Evolutionary conservation across 139 green algal genomes (phyloP), one percentile per base, ranked within the genome.

Genomic region (Pleodorina starrii): DNA sequence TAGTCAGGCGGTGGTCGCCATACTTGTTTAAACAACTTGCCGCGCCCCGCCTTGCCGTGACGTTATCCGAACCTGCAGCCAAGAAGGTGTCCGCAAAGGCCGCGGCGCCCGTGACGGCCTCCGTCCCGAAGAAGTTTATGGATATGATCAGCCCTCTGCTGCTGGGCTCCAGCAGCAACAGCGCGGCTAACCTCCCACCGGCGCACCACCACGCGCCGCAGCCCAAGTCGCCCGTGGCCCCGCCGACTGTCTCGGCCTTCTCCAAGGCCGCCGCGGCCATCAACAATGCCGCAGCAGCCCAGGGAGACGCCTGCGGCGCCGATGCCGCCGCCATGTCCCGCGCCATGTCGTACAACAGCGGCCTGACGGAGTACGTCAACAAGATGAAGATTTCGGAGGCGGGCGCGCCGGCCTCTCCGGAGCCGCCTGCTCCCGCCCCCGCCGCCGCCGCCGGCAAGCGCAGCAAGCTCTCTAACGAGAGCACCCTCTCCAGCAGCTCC

Each of bases 121-220:
- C 78, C 2, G 60, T 90, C 23, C 73, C 83, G 9, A 86, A 88
- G 51, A 92, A 92, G 75, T 86, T 92, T 17, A 82, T 85, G 75
- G 84, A 92, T 60, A 89, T 92, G 83, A 80, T 92, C 74, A 89
- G 76, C 40, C 89, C 89, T 2, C 89, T 92, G 36, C 83, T 92
- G 7, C 72, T 86, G 17, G 88, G 88, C 71, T 59, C 86, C 10
- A 44, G 16, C 54, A 78, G 60, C 63, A 80, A 44, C 82, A 66
- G 40, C 32, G 82, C 82, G 0, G 86, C 76, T 60, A 90, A 87
- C 46, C 83, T 48, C 40, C 84, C 82, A 0, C 44, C 66, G 5
- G 32, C 32, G 27, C 78, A 73, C n/a, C 48, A 43, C 21, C 74
- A 43, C 6, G 44, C 44, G 48, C 46, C 63, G 78, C 78, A 71